These are phyloP conservation scores for Tetrapisispora namnaoensis DNA, from an alignment of 805 yeast genomes.

Conservation along the genomic window DNA sequence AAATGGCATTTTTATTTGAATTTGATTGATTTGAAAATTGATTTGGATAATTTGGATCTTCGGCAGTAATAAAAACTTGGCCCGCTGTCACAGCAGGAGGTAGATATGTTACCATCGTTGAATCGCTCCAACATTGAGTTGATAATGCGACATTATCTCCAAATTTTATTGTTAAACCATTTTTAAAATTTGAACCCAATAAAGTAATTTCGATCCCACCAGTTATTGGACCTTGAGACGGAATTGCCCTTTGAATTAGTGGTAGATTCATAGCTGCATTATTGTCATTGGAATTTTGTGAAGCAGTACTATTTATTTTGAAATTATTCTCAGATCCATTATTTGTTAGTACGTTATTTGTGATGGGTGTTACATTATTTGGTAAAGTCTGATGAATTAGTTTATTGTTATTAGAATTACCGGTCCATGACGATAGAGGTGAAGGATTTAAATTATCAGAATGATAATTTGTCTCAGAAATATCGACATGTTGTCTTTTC, in stretches of 20 bases:
- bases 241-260: slow-evolving; percentile 75
- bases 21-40: neutral
- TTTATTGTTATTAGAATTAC: neutral
- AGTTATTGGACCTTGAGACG: slow-evolving; percentile 89
- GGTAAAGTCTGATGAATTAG: neutral
- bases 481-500: slow-evolving; percentile 4
- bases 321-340: neutral
- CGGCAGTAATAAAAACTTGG: slow-evolving; percentile 74
- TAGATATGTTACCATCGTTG: slow-evolving; percentile 84
- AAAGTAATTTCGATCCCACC: slow-evolving; percentile 96
- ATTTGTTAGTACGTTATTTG: neutral
- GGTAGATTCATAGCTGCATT: slow-evolving; percentile 31
- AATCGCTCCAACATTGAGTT: slow-evolving; percentile 93
- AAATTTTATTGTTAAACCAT: slow-evolving; percentile 75
- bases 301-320: neutral
- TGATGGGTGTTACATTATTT: neutral
- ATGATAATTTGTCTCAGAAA: neutral
- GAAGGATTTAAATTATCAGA: slow-evolving; percentile 1
- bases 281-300: neutral
- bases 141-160: slow-evolving; percentile 73
- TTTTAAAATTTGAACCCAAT: slow-evolving; percentile 76
- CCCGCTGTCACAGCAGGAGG: slow-evolving; percentile 91
- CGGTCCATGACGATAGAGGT: slow-evolving; percentile 25
- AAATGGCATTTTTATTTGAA: slow-evolving; percentile 35
- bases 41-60: neutral